Base-by-base conservation (phyloP, 495 filamentous ascomycete species). In the Penicillium cinerascens region DNA sequence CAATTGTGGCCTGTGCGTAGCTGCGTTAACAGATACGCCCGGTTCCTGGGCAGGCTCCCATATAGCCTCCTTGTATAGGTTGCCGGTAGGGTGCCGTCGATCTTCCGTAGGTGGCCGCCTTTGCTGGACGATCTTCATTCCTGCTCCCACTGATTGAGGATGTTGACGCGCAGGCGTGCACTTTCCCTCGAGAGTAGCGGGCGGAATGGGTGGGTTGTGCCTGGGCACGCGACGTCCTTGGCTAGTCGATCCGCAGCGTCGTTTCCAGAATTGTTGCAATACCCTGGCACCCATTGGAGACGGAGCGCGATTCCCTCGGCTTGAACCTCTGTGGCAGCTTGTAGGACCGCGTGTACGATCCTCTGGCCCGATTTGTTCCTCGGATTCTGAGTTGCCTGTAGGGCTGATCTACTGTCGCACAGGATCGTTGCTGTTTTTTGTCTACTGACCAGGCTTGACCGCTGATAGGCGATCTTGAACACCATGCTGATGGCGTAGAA, bases 361-460 rank as follows among this genome's bases (percentile, higher is more conserved):
- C 38, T 42, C 39, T 65, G 52, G 17, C 62, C 54, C 6, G 54
- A 62, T 25, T 47, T 58, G 16, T 65, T 65, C 13, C 45, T 40
- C 16, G 18, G 7, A 41, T 47, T 58, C 25, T 47, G 20, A 18
- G 51, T 53, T 13, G 52, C 51, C 37, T 65, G 49, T 16, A 65
- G 25, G 4, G 62, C 55, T 42, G 55, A 65, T 38, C n/a, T 57
- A 25, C 56, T 59, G 27, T 60, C 51, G 25, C 43, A 56, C 5
- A 57, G 41, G 49, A 60, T 60, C 5, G 50, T 52, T 37, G 50
- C 50, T 27, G 13, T 42, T 36, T 5, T 42, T 23, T 22, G 15
- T 26, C 37, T 18, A 15, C 41, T 33, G 21, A 6, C 33, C 8
- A 22, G 11, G 7, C 16, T 49, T 5, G 29, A 21, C 7, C 36